Base-by-base conservation (phyloP, 331 rosid species). In the Acacia pycnantha region DNA sequence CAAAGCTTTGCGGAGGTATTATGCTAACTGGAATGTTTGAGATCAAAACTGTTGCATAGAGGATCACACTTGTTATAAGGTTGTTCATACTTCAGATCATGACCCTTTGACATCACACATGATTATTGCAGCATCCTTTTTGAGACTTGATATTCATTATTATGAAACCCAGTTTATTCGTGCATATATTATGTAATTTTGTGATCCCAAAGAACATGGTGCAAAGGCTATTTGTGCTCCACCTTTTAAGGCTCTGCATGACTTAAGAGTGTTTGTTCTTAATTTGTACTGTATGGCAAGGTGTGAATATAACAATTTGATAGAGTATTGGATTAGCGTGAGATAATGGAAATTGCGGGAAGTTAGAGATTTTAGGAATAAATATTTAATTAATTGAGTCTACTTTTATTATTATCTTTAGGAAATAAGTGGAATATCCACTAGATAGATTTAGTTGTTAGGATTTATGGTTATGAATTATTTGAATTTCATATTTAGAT, bases 1-100 rank as follows among this genome's bases (percentile, higher is more conserved):
- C 98, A 93, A 86, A 91, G 95, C 81, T 96, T 96, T 91, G 85
- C 92, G 14, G 97, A 91, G 99, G 99, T 96, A 84, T n/a, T 76
- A 29, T 69, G 50, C 82, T 78, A 78, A 61, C 59, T 69, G 64
- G 62, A 53, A 43, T 76, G 59, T 56, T 77, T 73, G 37, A 22
- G 12, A 73, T 59, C 16, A 46, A 59, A 66, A 75, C 27, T 33
- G 4, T 84, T 66, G 33, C 70, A 21, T 21, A 59, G 24, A 59
- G 15, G 40, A 79, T 59, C 74, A 58, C 46, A 11, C 53, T 37
- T 73, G 22, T 78, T 70, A 78, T 65, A 64, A 71, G 74, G 22
- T 27, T 78, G 68, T 48, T 47, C 14, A 44, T 70, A 47, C 41
- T 54, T 22, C 18, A 72, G 66, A 84, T 65, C 73, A 44, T 35